A percentile compares a stretch with the other conserved stretches of the same genome.
Conservation (phyloP, 352 stramenopile genomes). For the Phytophthora citricola region DNA sequence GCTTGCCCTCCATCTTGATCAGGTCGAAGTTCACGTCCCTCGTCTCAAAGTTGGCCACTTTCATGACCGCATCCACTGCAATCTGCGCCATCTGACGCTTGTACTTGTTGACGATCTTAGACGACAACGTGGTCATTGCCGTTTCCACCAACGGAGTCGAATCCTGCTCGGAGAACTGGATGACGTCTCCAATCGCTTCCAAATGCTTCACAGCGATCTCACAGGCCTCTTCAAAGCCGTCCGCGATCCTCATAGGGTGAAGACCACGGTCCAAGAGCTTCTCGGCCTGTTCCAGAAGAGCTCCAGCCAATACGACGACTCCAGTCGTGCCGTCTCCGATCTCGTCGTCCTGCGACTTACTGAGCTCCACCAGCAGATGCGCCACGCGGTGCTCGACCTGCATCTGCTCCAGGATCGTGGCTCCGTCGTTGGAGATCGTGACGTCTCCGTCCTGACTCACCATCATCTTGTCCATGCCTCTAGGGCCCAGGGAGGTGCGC, state of each 20-base stretch:
- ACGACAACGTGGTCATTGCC: constrained; percentile 98
- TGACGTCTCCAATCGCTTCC: constrained; percentile 94
- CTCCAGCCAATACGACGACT: constrained; percentile 98
- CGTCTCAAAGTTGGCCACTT: constrained; percentile 98
- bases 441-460: constrained; percentile 99
- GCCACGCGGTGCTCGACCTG: constrained; percentile 99
- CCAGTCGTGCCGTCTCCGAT: constrained; percentile 99
- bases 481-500: constrained; percentile 97
- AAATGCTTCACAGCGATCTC: constrained; percentile 96
- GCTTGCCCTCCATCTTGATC: constrained; percentile 99
- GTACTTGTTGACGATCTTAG: constrained; percentile 99
- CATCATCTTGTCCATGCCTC: constrained; percentile 99
- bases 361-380: constrained; percentile 98
- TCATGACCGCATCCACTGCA: constrained; percentile 97
- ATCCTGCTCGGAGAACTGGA: constrained; percentile 97
- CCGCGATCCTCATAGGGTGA: constrained; percentile 98
- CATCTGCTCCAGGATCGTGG: constrained; percentile 99
- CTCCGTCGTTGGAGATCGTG: constrained; percentile 99
- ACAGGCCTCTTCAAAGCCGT: constrained; percentile 98
- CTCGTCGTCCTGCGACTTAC: constrained; percentile 99
- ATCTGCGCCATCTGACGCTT: constrained; percentile 99
- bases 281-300: constrained; percentile 97
- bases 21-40: constrained; percentile 99
- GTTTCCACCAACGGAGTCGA: constrained; percentile 96
- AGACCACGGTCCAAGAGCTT: constrained; percentile 97